Evolutionary conservation across 495 filamentous ascomycete genomes (phyloP), one percentile per base, ranked within the genome.

Genomic region (Penicillium odoratum): DNA sequence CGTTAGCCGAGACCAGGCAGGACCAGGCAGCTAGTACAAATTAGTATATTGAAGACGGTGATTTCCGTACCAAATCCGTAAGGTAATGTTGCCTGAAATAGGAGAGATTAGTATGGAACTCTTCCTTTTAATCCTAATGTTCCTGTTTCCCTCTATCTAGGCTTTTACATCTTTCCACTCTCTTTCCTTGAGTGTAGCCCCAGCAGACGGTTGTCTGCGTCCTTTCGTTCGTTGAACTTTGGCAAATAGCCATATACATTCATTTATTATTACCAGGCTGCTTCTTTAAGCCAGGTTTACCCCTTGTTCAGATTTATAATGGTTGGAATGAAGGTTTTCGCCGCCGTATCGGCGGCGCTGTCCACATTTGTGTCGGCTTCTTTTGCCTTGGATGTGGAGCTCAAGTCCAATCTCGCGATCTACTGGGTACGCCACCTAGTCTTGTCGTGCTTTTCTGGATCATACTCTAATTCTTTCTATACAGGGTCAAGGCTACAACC

Each of bases 391-490:
- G 67, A 79, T 62, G 56, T 76, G 4, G 51, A 59, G 31, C 69
- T 77, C 5, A 77, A 74, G n/a, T 78, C 74, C 55, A 89, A 88
- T 65, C 65, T 89, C 60, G 83, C 81, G 25, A 73, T 89, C 26
- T 90, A 89, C 68, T 90, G 84, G 76, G 87, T 84, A 48, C 25
- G 46, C 28, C 46, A 48, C 46, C 7, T 36, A 9, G 30, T 38
- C 31, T 51, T 51, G 30, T 38, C 31, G 40, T 51, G 71, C 15
- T 54, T 52, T 33, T 43, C 59, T 57, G 11, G 9, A 47, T 57
- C 29, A 47, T 18, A 15, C 48, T 31, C 31, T 26, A 44, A 57
- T n/a, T 56, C 43, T 28, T 10, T 57, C 1, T 31, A 36, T 31
- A 53, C 53, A 88, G 85, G 85, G 67, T 13, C 79, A 81, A 78